Evolutionary conservation across 2,329 filamentous ascomycete genomes (phyloP), one percentile per base, ranked within the genome.

Genomic region (Colletotrichum costaricense): DNA sequence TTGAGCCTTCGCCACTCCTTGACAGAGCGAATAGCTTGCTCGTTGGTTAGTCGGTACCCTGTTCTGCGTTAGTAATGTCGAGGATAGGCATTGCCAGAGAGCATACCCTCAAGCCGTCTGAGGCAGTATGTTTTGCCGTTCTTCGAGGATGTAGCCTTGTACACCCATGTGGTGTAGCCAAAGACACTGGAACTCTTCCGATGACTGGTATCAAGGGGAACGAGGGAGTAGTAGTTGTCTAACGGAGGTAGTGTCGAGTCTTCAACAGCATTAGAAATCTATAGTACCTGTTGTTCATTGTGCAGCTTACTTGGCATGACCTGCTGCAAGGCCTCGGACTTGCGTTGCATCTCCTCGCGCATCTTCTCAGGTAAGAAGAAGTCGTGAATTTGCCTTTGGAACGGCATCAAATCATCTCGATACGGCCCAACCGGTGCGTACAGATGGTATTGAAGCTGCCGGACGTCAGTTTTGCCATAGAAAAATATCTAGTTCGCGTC

Each of bases 161-260:
- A 99, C 0, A 98, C 91, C 95, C 95, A 98, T 78, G 93, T 98
- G 6, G 93, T 91, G 79, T 95, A 97, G 33, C 95, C 95, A 82
- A 98, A 98, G 19, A 93, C 90, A 14, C 90, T 89, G 4, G 92
- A 90, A 76, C 93, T 95, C 81, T 95, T 95, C 76, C 95, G 91
- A 74, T 94, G 91, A 63, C 89, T 93, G 9, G 92, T 94, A 81
- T 98, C 95, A 56, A 99, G 86, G 4, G 96, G 94, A 9, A 98
- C 95, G 12, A 99, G 88, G 4, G 95, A 97, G 82, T 98, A 95
- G 80, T 97, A 98, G 78, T 95, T 93, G 78, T 97, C 95, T 67
- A 98, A 89, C 73, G 91, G 88, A 6, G 95, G 94, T 8, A 97
- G 86, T 72, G 94, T 91, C 55, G 93, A 86, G 72, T 86, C 81